Evolutionary conservation across 495 filamentous ascomycete genomes (phyloP), one percentile per base, ranked within the genome.

Genomic region (Schizothecium vesticola): DNA sequence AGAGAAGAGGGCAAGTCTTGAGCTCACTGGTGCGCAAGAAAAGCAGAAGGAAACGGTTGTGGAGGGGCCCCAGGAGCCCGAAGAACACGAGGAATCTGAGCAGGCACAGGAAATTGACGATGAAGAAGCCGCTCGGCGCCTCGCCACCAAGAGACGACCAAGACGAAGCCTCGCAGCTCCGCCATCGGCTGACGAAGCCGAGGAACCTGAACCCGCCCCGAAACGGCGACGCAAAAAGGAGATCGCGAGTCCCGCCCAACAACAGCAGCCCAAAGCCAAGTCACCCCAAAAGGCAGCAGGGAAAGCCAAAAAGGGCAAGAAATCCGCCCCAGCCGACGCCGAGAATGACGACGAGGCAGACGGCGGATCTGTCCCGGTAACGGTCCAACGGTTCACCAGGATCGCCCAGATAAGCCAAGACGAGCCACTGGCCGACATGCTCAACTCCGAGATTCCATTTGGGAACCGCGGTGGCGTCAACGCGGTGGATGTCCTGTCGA

Each of bases 401-500:
- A 64, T 56, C 24, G 21, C 19, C 9, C 12, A 59, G 1, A 69
- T 64, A 13, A 74, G 70, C 21, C 77, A 72, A 19, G 80, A 80
- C 33, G 82, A 84, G 24, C 28, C 63, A 9, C 73, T 76, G 58
- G 74, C 73, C 13, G 83, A 83, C 61, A 76, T 80, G 12, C 72
- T 85, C 63, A 79, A 78, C 68, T 66, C 75, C 22, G 80, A 82
- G 0, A 85, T 86, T 56, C 80, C 83, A 7, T 83, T 82, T 55
- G 72, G 85, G 12, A 87, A 81, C 68, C 84, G 86, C n/a, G 82
- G 82, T 26, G 89, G 87, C 29, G 88, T 90, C 66, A 92, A 91
- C 69, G 80, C 86, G 1, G 82, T 91, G 21, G 90, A 92, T 61
- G 90, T 92, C 0, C 74, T 92, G 11, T 81, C 85, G 60, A 88